Evolutionary conservation across 768 basidiomycete genomes (phyloP).

Genomic region (Lactarius akahatsu): DNA sequence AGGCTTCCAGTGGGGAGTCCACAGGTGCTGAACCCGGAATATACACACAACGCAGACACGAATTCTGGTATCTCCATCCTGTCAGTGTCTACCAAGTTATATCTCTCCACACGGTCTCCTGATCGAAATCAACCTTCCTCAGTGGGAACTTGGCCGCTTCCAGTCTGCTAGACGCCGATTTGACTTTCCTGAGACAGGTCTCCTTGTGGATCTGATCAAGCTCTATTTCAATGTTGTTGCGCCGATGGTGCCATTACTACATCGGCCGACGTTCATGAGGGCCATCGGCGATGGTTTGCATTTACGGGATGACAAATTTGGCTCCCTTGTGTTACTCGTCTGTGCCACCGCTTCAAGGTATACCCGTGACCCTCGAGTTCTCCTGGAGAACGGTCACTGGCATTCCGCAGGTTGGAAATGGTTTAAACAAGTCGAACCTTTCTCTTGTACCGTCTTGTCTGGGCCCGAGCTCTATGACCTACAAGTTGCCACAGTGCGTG

Average conservation of each 20-base stretch:
- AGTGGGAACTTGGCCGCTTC: constrained; percentile 28
- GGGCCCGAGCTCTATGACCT: constrained; percentile 66
- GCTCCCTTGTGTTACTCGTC: constrained; percentile 24
- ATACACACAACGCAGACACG: constrained; percentile 7
- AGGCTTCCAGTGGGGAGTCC: background rate
- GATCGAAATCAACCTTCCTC: background rate
- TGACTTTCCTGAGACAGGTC: constrained; percentile 25
- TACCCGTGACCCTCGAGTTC: constrained; percentile 23
- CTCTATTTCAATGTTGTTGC: constrained; percentile 21
- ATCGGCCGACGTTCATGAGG: constrained; percentile 26
- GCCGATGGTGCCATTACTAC: constrained; percentile 24
- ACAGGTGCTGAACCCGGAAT: background rate
- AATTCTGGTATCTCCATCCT: constrained; percentile 24
- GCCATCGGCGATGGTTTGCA: constrained; percentile 20
- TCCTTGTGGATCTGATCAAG: constrained; percentile 18
- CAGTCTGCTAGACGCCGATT: constrained; percentile 1
- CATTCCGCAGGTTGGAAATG: constrained; percentile 49
- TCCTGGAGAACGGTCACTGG: constrained; percentile 16
- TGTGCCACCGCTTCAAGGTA: constrained; percentile 25
- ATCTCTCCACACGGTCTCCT: background rate
- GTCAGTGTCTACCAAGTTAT: constrained; percentile 4
- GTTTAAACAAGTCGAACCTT: constrained; percentile 57
- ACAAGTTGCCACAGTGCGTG: constrained; percentile 58
- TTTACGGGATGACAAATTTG: constrained; percentile 22
- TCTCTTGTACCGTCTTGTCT: constrained; percentile 54